Evolutionary conservation across 768 basidiomycete species (phyloP).

Genomic region (Naganishia randhawae): DNA sequence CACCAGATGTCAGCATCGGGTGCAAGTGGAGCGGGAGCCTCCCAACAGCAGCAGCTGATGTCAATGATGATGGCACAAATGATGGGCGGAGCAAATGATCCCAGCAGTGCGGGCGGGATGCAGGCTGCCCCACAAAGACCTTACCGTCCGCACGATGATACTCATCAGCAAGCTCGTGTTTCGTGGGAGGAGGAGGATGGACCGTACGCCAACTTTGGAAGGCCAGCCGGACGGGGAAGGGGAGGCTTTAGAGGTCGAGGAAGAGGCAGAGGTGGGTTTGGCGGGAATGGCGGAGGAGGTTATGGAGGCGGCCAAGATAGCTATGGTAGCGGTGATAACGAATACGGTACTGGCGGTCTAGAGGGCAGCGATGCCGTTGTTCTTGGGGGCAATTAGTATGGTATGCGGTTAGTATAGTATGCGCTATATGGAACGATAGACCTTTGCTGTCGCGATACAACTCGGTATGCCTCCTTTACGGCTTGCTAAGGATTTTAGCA

Average conservation of each 20-base stretch:
- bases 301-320: not conserved
- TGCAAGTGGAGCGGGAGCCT: not conserved
- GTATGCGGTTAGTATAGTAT: not conserved
- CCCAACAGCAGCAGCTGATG: constrained; percentile 7
- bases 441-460: not conserved
- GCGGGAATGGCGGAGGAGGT: constrained; percentile 6
- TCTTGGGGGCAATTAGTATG: not conserved
- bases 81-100: not conserved
- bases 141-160: constrained; percentile 3
- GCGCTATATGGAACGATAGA: not conserved
- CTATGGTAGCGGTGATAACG: not conserved
- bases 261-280: constrained; percentile 7
- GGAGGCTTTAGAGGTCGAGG: not conserved
- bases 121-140: not conserved
- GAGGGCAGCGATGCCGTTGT: not conserved
- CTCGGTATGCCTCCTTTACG: not conserved
- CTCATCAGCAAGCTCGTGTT: constrained; percentile 19
- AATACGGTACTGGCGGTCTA: not conserved
- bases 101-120: not conserved
- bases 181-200: constrained; percentile 25
- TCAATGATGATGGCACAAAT: constrained; percentile 4
- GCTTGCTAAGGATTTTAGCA: not conserved
- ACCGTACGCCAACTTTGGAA: constrained; percentile 21
- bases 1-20: not conserved
- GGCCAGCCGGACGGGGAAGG: constrained; percentile 4